Evolutionary conservation across 164 flowering plant species (phyloP).

Genomic region (Nelumbo lutea): DNA sequence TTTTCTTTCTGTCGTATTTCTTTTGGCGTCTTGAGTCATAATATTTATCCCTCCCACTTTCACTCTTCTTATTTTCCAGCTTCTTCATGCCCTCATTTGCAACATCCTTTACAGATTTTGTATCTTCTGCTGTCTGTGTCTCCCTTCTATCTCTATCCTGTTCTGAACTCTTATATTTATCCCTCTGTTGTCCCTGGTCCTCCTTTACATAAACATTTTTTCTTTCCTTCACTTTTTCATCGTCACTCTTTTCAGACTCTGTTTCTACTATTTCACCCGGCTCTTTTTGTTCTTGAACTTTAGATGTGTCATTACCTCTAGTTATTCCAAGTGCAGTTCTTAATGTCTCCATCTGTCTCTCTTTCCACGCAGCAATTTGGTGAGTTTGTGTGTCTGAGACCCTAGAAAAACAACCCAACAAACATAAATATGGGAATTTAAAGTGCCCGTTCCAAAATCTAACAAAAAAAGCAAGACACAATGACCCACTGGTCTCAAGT

Average conservation of each 20-base stretch:
- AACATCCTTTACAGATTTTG: constrained; percentile 21
- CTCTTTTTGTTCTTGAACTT: constrained; percentile 24
- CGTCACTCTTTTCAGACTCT: constrained; percentile 35
- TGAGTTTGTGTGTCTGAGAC: constrained; percentile 87
- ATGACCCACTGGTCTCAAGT: not conserved
- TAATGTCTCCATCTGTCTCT: constrained; percentile 82
- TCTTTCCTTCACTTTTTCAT: constrained; percentile 21
- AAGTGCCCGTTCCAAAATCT: not conserved
- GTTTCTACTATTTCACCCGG: constrained; percentile 17
- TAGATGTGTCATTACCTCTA: constrained; percentile 21
- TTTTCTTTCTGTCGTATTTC: constrained; percentile 25
- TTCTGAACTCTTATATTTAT: constrained; percentile 19
- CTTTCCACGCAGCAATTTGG: constrained; percentile 92
- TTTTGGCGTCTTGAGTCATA: constrained; percentile 18
- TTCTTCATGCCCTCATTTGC: constrained; percentile 14
- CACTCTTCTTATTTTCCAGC: constrained; percentile 14
- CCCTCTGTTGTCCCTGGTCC: constrained; percentile 19
- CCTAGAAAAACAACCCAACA: constrained; percentile 32
- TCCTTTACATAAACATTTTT: constrained; percentile 19
- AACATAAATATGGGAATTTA: not conserved
- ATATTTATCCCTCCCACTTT: constrained; percentile 9
- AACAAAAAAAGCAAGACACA: not conserved
- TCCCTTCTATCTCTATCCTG: constrained; percentile 20
- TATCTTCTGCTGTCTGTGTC: constrained; percentile 13
- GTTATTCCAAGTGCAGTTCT: constrained; percentile 79